Conservation (phyloP, 2,329 filamentous ascomycete species). For the Eurotiales sp. region DNA sequence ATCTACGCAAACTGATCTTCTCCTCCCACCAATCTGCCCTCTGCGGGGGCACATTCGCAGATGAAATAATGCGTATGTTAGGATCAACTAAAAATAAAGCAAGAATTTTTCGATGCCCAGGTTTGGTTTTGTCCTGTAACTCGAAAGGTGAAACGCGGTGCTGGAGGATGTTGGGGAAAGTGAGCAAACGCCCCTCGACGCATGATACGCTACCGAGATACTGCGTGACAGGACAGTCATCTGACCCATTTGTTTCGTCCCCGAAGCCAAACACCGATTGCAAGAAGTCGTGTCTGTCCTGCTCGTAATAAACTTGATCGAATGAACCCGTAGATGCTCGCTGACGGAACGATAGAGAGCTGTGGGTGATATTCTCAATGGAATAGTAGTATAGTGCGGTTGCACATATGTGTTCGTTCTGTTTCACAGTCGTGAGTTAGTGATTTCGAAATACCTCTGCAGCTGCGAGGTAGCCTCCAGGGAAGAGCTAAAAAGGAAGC, state of each 20-base stretch:
- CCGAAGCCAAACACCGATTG: slow-evolving; percentile 24
- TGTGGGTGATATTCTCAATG: slow-evolving; percentile 56
- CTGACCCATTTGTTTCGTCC: neutral
- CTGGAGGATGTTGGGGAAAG: slow-evolving; percentile 42
- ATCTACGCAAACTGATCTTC: neutral
- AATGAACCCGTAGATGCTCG: neutral
- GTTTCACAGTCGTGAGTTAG: slow-evolving; percentile 20
- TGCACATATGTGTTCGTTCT: slow-evolving; percentile 62
- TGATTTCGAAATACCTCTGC: too few species aligned
- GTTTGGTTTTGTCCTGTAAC: slow-evolving; percentile 48
- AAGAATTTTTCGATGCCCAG: slow-evolving; percentile 53
- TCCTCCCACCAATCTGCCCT: slow-evolving; percentile 44
- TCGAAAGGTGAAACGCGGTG: slow-evolving; percentile 49
- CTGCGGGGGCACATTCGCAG: slow-evolving; percentile 52
- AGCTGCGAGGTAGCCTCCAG: too few species aligned
- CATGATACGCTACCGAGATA: slow-evolving; percentile 20
- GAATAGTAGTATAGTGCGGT: slow-evolving; percentile 63
- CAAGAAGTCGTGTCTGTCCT: slow-evolving; percentile 25
- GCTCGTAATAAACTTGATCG: slow-evolving; percentile 20
- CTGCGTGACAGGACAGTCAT: slow-evolving; percentile 24
- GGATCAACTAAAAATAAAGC: slow-evolving; percentile 60
- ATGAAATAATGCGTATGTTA: slow-evolving; percentile 49
- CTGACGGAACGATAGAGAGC: slow-evolving; percentile 51
- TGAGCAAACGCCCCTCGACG: slow-evolving; percentile 20
- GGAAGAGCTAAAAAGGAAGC: too few species aligned